phyloP scores from a whole-genome alignment of 495 filamentous ascomycete genomes.

The Penicillium fimorum region DNA sequence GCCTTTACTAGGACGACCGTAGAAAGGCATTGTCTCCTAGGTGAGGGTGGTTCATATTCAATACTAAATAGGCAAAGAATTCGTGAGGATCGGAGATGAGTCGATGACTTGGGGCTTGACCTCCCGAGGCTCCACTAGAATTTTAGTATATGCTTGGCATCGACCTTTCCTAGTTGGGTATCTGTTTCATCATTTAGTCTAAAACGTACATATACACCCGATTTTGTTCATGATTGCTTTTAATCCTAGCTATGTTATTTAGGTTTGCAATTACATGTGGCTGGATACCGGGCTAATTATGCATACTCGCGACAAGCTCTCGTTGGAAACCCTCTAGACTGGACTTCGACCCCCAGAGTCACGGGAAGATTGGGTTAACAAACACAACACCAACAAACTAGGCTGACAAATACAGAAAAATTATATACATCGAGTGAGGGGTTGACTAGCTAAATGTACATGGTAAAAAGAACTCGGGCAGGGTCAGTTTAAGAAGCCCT shows the following conservation, averaged over 20 bases:
- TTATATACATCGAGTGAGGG: neutral
- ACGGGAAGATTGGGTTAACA: neutral
- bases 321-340: neutral
- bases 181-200: slow-evolving; percentile 4
- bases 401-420: neutral
- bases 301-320: neutral
- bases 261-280: neutral
- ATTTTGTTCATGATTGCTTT: neutral
- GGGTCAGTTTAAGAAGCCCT: neutral
- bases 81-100: neutral
- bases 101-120: neutral
- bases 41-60: neutral
- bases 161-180: slow-evolving; percentile 8
- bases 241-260: neutral
- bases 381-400: neutral
- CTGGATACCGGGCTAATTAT: neutral
- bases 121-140: neutral
- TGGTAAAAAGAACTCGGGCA: neutral
- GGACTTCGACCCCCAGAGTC: neutral
- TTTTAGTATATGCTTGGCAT: neutral
- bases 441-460: neutral
- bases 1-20: slow-evolving; percentile 25
- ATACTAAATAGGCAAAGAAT: slow-evolving; percentile 6
- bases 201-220: neutral
- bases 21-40: slow-evolving; percentile 19